Conservation (phyloP, 2,329 filamentous ascomycete species). For the Epicoccum nigrum region DNA sequence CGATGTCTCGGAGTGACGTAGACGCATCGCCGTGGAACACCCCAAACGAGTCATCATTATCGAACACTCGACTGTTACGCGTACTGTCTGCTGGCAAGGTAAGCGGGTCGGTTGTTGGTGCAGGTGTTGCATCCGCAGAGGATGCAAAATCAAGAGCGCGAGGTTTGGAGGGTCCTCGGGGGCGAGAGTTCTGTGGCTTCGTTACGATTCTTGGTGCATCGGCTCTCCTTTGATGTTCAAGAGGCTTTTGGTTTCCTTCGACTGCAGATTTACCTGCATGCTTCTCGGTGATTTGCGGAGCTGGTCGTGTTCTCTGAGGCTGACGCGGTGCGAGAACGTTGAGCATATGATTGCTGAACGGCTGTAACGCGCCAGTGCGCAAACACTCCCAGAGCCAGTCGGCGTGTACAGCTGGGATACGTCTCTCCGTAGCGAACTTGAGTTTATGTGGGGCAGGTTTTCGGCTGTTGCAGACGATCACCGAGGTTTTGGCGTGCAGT, state of each 20-base stretch:
- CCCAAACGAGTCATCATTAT: conserved; percentile 20
- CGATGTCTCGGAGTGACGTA: conserved; percentile 37
- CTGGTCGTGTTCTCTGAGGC: conserved; percentile 22
- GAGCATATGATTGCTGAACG: conserved; percentile 53
- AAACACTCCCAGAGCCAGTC: conserved; percentile 89
- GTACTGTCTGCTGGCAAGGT: conserved; percentile 19
- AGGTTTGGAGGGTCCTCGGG: conserved; percentile 20
- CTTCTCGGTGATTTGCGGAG: conserved; percentile 21
- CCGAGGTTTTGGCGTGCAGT: conserved; percentile 71
- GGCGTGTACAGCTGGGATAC: conserved; percentile 78
- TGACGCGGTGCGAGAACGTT: conserved; percentile 22
- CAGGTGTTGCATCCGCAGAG: conserved; percentile 28
- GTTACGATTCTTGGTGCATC: conserved; percentile 21
- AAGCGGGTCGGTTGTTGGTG: conserved; percentile 25
- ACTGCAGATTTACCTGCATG: conserved; percentile 25
- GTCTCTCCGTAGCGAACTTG: conserved; percentile 74
- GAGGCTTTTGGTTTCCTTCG: conserved; percentile 15
- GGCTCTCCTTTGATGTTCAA: conserved; percentile 29
- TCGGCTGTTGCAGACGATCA: conserved; percentile 73
- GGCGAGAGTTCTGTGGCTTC: conserved; percentile 21
- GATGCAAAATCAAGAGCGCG: conserved; percentile 34
- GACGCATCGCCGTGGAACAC: conserved; percentile 32
- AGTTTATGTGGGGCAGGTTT: conserved; percentile 74
- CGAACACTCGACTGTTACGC: conserved; percentile 12
- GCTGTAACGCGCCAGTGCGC: conserved; percentile 55